Evolutionary conservation across 2,329 filamentous ascomycete species (phyloP), one percentile per base, ranked within the genome.

Genomic region (Bipolaris cookei): DNA sequence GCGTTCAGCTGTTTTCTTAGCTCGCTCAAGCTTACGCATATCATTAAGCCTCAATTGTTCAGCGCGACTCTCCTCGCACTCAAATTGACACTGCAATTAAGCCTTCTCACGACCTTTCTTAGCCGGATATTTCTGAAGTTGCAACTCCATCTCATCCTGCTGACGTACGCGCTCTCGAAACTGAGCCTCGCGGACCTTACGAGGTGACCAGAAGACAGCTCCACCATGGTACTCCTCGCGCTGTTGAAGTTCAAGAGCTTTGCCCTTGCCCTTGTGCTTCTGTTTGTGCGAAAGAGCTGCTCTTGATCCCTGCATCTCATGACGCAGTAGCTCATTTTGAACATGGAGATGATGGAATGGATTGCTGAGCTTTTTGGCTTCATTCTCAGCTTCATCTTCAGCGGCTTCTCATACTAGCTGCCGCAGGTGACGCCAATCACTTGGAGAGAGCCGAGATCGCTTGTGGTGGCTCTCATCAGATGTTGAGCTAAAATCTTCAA

Each of bases 401-500:
- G 6, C 23, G 6, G 23, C 23, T 5, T 5, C 23, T 25, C 6
- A 6, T 4, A 25, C 6, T 6, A 45, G 13, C 6, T 6, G 42
- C 3, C 6, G 4, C 3, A 25, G 23, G 3, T 6, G 3, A 5
- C 6, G 4, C 23, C 23, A 25, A 25, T 14, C 32, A 20, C 16
- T 11, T 1, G 6, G 1, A 45, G 42, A 45, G 42, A 18, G 23
- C n/a, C n/a, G n/a, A n/a, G n/a, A n/a, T n/a, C n/a, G n/a, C n/a
- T n/a, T n/a, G n/a, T n/a, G n/a, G n/a, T n/a, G n/a, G n/a, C n/a
- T n/a, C n/a, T n/a, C n/a, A n/a, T 14, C 25, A 6, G 42, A 16
- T 20, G 42, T 20, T 32, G 14, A 32, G 14, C 42, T 45, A 11
- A 54, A 57, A 20, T 49, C 23, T 41, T 48, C 37, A 25, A 57